Evolutionary conservation across 2,329 filamentous ascomycete species (phyloP).

Genomic region (Coleophoma eucalyptorum): DNA sequence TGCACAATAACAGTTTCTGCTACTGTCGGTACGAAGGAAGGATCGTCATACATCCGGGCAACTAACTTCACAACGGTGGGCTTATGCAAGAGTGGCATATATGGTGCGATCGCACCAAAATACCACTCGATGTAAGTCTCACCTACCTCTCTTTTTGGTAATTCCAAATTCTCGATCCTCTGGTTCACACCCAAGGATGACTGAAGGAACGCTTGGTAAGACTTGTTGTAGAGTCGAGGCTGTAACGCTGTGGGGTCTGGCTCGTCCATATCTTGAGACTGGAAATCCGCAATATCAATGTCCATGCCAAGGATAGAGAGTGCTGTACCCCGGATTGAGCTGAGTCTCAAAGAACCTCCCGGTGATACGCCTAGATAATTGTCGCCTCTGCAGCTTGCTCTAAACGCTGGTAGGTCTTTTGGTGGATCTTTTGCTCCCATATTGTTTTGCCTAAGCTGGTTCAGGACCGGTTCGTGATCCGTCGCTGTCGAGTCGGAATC

Average conservation of each 20-base stretch:
- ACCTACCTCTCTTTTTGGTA: conserved; percentile 63
- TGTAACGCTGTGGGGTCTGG: conserved; percentile 36
- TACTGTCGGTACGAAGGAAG: conserved; percentile 54
- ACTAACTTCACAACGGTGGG: conserved; percentile 68
- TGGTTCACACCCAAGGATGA: conserved; percentile 60
- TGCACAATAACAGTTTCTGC: conserved; percentile 70
- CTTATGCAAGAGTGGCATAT: conserved; percentile 73
- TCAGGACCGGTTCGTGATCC: conserved; percentile 12
- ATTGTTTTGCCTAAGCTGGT: not conserved
- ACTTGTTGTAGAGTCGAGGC: conserved; percentile 62
- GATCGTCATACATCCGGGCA: conserved; percentile 66
- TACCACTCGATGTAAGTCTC: conserved; percentile 72
- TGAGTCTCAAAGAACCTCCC: conserved; percentile 57
- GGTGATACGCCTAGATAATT: conserved; percentile 60
- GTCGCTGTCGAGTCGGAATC: conserved; percentile 8
- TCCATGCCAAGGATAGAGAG: conserved; percentile 77
- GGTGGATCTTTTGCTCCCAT: too few species aligned
- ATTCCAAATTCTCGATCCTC: conserved; percentile 46
- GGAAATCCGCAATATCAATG: conserved; percentile 73
- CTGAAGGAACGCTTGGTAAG: conserved; percentile 65
- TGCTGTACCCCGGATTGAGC: conserved; percentile 70
- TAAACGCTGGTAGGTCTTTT: conserved; percentile 18
- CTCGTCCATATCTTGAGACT: conserved; percentile 63
- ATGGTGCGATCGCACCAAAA: conserved; percentile 68
- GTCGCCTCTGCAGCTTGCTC: conserved; percentile 42